A percentile compares a stretch with the other conserved stretches of the same genome.
These are phyloP conservation scores for Hydrangea macrophylla DNA, from an alignment of 148 eudicot species.

Conservation along the genomic window DNA sequence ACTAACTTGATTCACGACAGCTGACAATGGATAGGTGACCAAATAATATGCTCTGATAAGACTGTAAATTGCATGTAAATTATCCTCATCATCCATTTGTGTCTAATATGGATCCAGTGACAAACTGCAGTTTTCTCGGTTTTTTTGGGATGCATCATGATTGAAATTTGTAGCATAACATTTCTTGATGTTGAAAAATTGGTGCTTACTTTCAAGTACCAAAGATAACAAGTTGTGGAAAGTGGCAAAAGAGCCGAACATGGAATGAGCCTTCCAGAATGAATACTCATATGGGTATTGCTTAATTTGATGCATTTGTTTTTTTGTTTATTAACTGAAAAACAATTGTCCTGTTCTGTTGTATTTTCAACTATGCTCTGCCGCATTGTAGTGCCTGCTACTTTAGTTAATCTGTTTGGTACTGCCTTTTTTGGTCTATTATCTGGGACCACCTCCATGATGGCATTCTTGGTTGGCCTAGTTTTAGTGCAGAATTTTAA, in stretches of 20 bases:
- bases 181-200: neutral
- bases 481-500: no score
- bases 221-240: no score
- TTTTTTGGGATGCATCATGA: neutral
- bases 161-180: neutral
- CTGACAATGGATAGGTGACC: conserved; percentile 20
- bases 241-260: no score
- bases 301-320: neutral
- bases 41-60: conserved; percentile 13
- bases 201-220: no score
- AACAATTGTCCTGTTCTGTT: no score
- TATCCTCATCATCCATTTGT: conserved; percentile 12
- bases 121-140: neutral
- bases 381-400: no score
- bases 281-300: neutral
- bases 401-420: no score
- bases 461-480: no score
- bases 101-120: neutral
- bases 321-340: neutral
- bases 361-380: no score
- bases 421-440: no score
- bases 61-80: conserved; percentile 31
- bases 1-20: conserved; percentile 58
- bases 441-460: no score
- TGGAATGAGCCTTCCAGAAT: neutral